Base-by-base conservation (phyloP, 805 yeast species). In the Yarrowia phangngaensis region DNA sequence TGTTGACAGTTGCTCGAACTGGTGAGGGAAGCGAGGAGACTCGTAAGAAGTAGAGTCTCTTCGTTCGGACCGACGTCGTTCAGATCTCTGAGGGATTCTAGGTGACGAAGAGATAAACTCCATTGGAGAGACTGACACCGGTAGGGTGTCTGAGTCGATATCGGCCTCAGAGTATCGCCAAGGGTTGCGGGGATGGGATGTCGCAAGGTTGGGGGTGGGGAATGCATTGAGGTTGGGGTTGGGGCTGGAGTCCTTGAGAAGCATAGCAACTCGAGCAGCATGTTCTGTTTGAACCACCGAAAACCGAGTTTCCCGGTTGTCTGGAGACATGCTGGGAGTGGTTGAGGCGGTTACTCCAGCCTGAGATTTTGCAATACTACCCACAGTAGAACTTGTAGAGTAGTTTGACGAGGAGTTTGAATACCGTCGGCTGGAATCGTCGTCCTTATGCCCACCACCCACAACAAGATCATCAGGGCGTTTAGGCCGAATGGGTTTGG, bases 391-490 rank as follows among this genome's bases (percentile, higher is more conserved):
- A 28, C 27, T 38, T 23, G 32, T 27, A 1, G 45, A 38, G 32
- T 38, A 38, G 32, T 38, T 38, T 31, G 45, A 38, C 45, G 48
- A 41, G 4, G 48, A 41, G 48, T 30, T 30, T 8, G 48, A 41
- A 8, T 22, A 35, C 6, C 35, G 20, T 12, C 35, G 26, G 9
- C 27, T 15, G 6, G 19, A 27, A 3, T 14, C 2, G 4, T 13
- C 15, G 4, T 20, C 28, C 0, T 12, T 5, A 2, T 14, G 15
- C 15, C 14, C 31, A n/a, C n/a, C 16, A 9, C 27, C 20, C 15
- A 40, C 5, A 4, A 15, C 29, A 2, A 41, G 16, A 8, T 41
- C 48, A 12, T 20, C 29, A 4, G 48, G 35, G 4, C 48, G 48
- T 2, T 22, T 20, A 41, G 48, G 48, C 3, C 48, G 48, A 20